These are phyloP conservation scores for Hydrangea macrophylla DNA, from an alignment of 148 eudicot genomes.

Conservation along the genomic window DNA sequence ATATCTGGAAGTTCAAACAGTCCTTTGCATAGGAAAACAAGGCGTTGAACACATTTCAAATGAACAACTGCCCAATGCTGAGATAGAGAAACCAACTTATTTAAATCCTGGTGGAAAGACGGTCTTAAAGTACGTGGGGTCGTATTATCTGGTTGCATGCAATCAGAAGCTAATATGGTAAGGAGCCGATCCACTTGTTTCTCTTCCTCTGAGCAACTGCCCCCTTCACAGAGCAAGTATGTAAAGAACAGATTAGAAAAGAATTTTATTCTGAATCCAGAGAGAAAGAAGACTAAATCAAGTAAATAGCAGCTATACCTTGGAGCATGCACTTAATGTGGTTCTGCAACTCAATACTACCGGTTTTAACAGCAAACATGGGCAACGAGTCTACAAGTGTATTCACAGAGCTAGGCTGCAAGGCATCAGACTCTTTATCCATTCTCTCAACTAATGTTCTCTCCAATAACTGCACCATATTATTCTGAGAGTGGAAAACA, in stretches of 20 bases:
- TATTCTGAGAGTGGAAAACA: slow-evolving; percentile 35
- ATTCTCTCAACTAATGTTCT: slow-evolving; percentile 49
- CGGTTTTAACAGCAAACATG: slow-evolving; percentile 24
- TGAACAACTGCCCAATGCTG: slow-evolving; percentile 83
- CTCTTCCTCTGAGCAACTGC: slow-evolving; percentile 60
- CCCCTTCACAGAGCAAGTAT: slow-evolving; percentile 45
- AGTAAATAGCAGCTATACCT: slow-evolving; percentile 44
- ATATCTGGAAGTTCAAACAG: slow-evolving; percentile 48
- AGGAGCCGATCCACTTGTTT: slow-evolving; percentile 68
- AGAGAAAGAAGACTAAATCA: background rate
- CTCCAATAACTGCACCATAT: slow-evolving; percentile 73
- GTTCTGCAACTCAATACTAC: slow-evolving; percentile 35
- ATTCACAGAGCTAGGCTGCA: slow-evolving; percentile 36
- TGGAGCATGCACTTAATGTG: slow-evolving; percentile 53
- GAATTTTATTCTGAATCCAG: background rate
- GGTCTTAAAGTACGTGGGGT: slow-evolving; percentile 30
- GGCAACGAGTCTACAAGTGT: slow-evolving; percentile 45
- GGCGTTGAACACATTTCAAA: slow-evolving; percentile 68
- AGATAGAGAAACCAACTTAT: slow-evolving; percentile 51
- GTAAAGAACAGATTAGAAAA: background rate
- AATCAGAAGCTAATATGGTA: slow-evolving; percentile 60
- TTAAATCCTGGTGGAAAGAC: slow-evolving; percentile 36
- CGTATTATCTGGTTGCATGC: slow-evolving; percentile 38
- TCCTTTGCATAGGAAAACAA: slow-evolving; percentile 47
- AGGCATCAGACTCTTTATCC: slow-evolving; percentile 54